Evolutionary conservation across 2,329 filamentous ascomycete species (phyloP), one percentile per base, ranked within the genome.

Genomic region (Clarireedia monteithiana): DNA sequence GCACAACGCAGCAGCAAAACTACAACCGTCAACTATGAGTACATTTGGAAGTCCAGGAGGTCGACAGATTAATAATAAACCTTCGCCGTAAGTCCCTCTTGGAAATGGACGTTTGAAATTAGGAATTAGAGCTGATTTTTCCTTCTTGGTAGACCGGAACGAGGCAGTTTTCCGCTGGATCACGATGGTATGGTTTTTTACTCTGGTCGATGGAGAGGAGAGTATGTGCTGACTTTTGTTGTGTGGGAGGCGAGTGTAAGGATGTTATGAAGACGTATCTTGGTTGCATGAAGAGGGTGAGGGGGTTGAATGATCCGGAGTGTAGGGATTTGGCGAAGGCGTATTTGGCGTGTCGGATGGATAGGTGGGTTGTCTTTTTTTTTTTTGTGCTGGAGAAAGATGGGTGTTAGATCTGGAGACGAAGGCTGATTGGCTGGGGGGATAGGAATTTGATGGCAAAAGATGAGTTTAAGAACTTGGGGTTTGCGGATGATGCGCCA

Each of bases 131-230:
- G 20, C 52, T 55, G 34, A 55, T 30, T 15, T 48, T 24, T 44
- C 15, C n/a, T 2, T 10, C 23, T n/a, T 36, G 15, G 38, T 63
- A 94, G 89, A 56, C 92, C 92, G 5, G 88, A 96, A 71, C 85
- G 91, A 66, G 92, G 92, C 55, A 95, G 89, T 66, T 97, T 97
- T 68, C 92, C 92, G n/a, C 83, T 97, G 55, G 92, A 97, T 72
- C 91, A 96, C 67, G 91, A 96, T 71, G 90, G 83, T 85, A 74
- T 63, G 70, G 60, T 57, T 54, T 6, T 12, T 14, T 23, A 6
- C 38, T 14, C n/a, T 27, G 15, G 14, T n/a, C 23, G 20, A 45
- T 34, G 17, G n/a, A 24, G 12, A 39, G n/a, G 45, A 20, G 6
- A 4, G 20, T 5, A 6, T 26, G 3, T 5, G 40, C 40, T 44